Base-by-base conservation (phyloP, 75 land plant genomes). In the Picea glauca region DNA sequence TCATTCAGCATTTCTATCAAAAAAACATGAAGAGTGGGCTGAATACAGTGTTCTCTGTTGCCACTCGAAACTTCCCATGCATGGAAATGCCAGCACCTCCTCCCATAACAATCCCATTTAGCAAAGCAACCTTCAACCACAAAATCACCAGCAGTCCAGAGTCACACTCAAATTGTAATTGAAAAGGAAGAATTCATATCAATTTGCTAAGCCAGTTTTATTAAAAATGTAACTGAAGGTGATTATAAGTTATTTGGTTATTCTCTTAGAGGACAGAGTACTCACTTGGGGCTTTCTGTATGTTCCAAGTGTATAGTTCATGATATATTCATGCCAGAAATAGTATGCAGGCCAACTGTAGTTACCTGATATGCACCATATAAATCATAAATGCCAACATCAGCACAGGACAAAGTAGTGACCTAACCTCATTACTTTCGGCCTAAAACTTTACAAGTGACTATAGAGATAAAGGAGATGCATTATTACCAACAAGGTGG, bases 81-180 rank as follows among this genome's bases (percentile, higher is more conserved):
- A n/a, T n/a, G n/a, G n/a, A n/a, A 62, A 83, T 57, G 66, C 99
- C 98, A 70, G 85, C 91, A 11, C 99, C 99, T 32, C 98, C 99
- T 80, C 99, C 99, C 99, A 97, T 97, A 13, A 88, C 91, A 79
- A 97, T 87, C 58, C 99, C 99, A 91, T 94, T 79, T 35, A 96
- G 87, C 76, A 97, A 72, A 50, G 98, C 92, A 72, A 94, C 95
- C 99, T 94, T 78, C 54, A 85, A 79, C 17, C 32, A 60, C 60
- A 75, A 75, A 40, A n/a, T 31, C 21, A 31, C 31, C n/a, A 78
- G 12, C 56, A 35, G 20, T 75, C 50, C 21, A 1, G 18, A 75
- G 58, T 43, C n/a, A n/a, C 5, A 75, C 38, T n/a, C 13, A 40
- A 1, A 31, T 70, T 2, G 40, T 74, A 59, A 18, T 23, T 30